phyloP scores from a whole-genome alignment of 1,284 basidiomycete genomes.

The Melampsora abietis-canadensis region DNA sequence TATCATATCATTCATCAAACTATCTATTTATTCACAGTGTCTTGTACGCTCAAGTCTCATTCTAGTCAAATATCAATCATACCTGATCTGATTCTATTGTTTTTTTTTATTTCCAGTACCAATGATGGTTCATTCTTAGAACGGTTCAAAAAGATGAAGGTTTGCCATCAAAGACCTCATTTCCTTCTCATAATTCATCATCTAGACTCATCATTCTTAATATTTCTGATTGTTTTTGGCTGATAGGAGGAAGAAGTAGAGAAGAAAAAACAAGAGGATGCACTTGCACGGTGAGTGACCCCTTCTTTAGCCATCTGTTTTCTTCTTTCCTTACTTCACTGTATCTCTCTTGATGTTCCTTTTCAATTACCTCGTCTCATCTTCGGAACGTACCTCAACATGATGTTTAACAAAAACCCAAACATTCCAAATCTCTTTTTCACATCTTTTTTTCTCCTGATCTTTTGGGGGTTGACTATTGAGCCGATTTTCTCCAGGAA shows the following conservation, averaged over 20 bases:
- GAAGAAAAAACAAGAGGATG: slow-evolving; percentile 41
- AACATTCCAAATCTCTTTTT: too few species aligned
- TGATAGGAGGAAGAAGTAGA: slow-evolving; percentile 40
- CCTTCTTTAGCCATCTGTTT: not conserved
- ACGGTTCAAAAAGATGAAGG: slow-evolving; percentile 42
- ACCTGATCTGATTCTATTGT: not conserved
- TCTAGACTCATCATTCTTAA: not conserved
- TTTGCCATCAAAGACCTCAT: not conserved
- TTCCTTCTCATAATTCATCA: not conserved
- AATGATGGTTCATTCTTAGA: slow-evolving; percentile 40
- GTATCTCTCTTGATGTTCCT: not conserved
- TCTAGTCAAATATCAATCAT: not conserved
- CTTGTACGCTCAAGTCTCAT: slow-evolving; percentile 16
- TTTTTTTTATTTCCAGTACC: not conserved
- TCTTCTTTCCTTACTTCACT: not conserved
- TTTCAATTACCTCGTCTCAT: too few species aligned
- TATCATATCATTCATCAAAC: not conserved
- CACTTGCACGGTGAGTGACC: slow-evolving; percentile 26
- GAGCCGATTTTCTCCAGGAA: slow-evolving; percentile 14
- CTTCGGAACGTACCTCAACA: too few species aligned
- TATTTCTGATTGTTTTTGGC: not conserved
- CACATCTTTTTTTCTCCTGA: too few species aligned
- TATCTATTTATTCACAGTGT: slow-evolving; percentile 8
- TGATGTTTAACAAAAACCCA: too few species aligned
- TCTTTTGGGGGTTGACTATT: too few species aligned